Percentiles rank a stretch among this genome's conserved stretches.
Conservation (phyloP, 2,329 filamentous ascomycete genomes). For the Cercospora berteroae region DNA sequence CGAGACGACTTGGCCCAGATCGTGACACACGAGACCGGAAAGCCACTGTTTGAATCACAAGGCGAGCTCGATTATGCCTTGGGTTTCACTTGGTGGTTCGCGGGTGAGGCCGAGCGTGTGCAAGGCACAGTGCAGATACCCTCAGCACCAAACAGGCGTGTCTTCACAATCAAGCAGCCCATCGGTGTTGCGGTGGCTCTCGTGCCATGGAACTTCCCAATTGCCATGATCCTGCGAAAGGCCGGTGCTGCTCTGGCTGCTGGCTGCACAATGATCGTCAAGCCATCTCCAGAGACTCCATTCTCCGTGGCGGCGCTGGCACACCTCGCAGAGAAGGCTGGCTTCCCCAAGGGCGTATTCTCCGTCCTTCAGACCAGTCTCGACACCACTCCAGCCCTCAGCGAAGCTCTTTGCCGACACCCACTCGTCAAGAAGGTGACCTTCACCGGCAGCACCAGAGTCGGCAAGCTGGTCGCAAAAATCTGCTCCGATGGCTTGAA, state of each 20-base stretch:
- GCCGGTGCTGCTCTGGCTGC: constrained; percentile 66
- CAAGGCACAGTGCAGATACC: constrained; percentile 61
- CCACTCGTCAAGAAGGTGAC: constrained; percentile 61
- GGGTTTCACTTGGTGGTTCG: constrained; percentile 58
- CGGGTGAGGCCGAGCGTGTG: constrained; percentile 61
- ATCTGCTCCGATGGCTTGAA: constrained; percentile 61
- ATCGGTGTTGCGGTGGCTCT: constrained; percentile 67
- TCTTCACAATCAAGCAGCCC: constrained; percentile 73
- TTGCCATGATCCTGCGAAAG: constrained; percentile 63
- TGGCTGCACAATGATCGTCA: constrained; percentile 70
- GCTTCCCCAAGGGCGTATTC: constrained; percentile 59
- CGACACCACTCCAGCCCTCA: constrained; percentile 54
- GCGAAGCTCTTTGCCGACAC: constrained; percentile 57
- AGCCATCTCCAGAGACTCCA: constrained; percentile 68
- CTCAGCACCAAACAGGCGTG: constrained; percentile 60
- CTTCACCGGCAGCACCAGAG: constrained; percentile 60
- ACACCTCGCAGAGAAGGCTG: constrained; percentile 54
- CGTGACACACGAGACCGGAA: constrained; percentile 59
- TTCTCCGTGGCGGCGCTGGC: constrained; percentile 57
- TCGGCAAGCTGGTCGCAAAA: constrained; percentile 62
- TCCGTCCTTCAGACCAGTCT: constrained; percentile 61
- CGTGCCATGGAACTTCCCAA: constrained; percentile 66
- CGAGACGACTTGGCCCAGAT: constrained; percentile 62
- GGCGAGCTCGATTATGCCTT: constrained; percentile 55
- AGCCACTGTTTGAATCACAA: constrained; percentile 52